Evolutionary conservation across 192 early-diverging fungal species (phyloP).

Genomic region (Coemansia brasiliensis): DNA sequence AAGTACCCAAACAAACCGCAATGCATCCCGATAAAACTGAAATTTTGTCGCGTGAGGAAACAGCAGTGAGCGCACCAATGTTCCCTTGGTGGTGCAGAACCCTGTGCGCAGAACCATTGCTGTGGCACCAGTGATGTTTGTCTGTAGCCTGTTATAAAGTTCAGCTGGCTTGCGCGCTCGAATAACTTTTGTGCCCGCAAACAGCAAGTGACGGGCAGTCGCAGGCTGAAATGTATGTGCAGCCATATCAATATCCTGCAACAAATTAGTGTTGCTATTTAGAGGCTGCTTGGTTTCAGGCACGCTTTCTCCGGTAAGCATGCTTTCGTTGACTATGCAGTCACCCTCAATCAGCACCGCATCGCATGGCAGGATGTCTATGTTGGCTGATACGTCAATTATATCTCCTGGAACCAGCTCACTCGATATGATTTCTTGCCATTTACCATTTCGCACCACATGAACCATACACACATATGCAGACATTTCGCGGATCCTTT

Average conservation of each 20-base stretch:
- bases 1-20: slow-evolving; percentile 90
- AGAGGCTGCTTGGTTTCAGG: slow-evolving; percentile 89
- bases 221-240: slow-evolving; percentile 51
- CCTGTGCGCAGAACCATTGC: slow-evolving; percentile 89
- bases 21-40: slow-evolving; percentile 92
- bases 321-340: slow-evolving; percentile 95
- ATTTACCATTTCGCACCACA: slow-evolving; percentile 61
- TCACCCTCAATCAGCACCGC: slow-evolving; percentile 86
- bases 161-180: slow-evolving; percentile 58
- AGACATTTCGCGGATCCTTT: slow-evolving; percentile 76
- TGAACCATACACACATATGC: slow-evolving; percentile 73
- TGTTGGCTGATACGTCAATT: slow-evolving; percentile 65
- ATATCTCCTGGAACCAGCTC: slow-evolving; percentile 95
- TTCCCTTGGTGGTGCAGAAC: slow-evolving; percentile 95
- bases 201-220: slow-evolving; percentile 82
- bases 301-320: slow-evolving; percentile 96
- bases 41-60: slow-evolving; percentile 94
- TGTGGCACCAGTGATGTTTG: slow-evolving; percentile 30
- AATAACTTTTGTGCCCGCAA: slow-evolving; percentile 90
- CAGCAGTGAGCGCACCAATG: slow-evolving; percentile 88
- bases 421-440: slow-evolving; percentile 55
- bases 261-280: not conserved
- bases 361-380: slow-evolving; percentile 81
- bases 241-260: slow-evolving; percentile 28
- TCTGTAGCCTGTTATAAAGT: slow-evolving; percentile 12